Conservation (phyloP, 805 yeast genomes). For the Nakazawaea populi region DNA sequence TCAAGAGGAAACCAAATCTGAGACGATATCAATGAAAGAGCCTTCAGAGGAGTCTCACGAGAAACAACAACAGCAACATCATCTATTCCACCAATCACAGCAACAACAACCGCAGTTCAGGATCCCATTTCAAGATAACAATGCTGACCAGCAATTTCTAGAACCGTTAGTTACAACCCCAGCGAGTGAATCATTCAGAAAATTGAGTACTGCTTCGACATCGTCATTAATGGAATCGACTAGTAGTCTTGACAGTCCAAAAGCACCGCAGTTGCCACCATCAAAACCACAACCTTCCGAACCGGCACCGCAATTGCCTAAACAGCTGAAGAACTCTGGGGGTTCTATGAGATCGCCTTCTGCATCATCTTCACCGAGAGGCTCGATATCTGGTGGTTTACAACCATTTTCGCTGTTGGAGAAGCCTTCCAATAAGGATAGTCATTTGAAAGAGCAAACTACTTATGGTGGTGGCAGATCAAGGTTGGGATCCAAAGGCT, state of each 20-base stretch:
- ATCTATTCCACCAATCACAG: too few species aligned
- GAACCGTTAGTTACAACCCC: background rate
- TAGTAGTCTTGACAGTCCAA: background rate
- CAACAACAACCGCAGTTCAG: slow-evolving; percentile 47
- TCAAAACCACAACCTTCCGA: slow-evolving; percentile 51
- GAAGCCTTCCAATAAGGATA: background rate
- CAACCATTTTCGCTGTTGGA: slow-evolving; percentile 4
- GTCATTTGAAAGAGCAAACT: background rate
- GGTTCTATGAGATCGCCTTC: slow-evolving; percentile 7
- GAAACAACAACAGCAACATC: background rate
- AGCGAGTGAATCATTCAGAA: background rate
- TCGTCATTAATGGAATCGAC: background rate
- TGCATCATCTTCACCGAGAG: slow-evolving; percentile 41
- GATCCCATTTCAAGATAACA: slow-evolving; percentile 59
- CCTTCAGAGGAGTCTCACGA: background rate
- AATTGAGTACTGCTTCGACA: slow-evolving; percentile 2
- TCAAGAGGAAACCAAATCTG: background rate
- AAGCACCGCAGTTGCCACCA: slow-evolving; percentile 39
- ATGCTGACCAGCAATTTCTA: slow-evolving; percentile 17
- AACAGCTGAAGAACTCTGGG: background rate
- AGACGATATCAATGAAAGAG: slow-evolving; percentile 6
- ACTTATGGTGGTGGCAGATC: background rate
- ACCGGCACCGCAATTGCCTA: slow-evolving; percentile 30
- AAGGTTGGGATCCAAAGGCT: slow-evolving; percentile 1
- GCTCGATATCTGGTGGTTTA: slow-evolving; percentile 33